Conservation (phyloP, 257 asterid genomes). For the Solanum commersonii region DNA sequence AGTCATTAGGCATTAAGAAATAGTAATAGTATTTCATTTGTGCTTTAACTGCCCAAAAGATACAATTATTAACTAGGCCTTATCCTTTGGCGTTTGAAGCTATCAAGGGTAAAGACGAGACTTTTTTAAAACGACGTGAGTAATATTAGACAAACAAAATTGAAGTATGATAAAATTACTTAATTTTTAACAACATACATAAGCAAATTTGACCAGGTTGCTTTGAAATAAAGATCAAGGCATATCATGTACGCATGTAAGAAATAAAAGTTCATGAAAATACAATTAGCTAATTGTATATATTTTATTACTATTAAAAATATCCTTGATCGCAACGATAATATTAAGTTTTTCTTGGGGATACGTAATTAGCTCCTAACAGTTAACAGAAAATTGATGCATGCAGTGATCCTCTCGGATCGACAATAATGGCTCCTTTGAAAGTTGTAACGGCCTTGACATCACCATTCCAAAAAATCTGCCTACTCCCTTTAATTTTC, state of each 20-base stretch:
- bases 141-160: neutral
- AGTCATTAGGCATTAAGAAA: neutral
- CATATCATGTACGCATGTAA: no score
- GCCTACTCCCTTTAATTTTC: no score
- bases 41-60: neutral
- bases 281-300: no score
- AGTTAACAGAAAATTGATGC: neutral
- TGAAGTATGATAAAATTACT: no score
- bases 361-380: no score
- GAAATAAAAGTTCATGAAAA: no score
- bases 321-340: no score
- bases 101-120: neutral
- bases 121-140: neutral
- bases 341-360: no score
- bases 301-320: no score
- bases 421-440: neutral
- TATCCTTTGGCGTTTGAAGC: neutral
- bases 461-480: neutral
- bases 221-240: no score
- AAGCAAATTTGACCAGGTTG: no score
- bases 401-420: neutral
- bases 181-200: no score
- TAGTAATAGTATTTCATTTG: neutral
- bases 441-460: neutral
- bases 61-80: neutral